Base-by-base conservation (phyloP, 139 green algal genomes). In the Chlorella sp. region DNA sequence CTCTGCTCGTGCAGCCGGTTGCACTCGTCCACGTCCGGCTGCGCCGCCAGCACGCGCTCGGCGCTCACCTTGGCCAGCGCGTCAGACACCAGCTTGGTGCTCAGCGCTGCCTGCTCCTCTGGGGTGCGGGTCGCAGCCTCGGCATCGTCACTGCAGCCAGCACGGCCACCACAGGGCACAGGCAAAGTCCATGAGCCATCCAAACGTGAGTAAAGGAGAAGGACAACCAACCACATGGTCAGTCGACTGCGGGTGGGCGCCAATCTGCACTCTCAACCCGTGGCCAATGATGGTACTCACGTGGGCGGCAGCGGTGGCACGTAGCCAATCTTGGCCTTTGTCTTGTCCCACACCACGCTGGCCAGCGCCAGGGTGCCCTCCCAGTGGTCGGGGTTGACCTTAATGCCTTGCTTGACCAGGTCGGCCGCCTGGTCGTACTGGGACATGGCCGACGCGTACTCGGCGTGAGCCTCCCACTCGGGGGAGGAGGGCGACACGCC, bases 361-460 rank as follows among this genome's bases (percentile, higher is more conserved):
- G 63, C 90, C 62, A 89, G 69, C 3, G 73, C 67, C 5, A 78
- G 71, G 24, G 79, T 30, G 1, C 74, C 87, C 74, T 93, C 88
- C 64, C 85, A 88, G 59, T 81, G 88, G 69, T 91, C 84, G 0
- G 80, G 32, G 67, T 91, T 65, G 20, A 69, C 74, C 42, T 55
- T 10, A 55, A 55, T n/a, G n/a, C n/a, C n/a, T n/a, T n/a, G n/a
- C 42, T 17, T 55, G 42, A 55, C 17, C 74, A 81, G 76, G 67
- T 73, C 77, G 61, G 81, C 70, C 27, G 70, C 71, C 71, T 74
- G 55, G 1, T 61, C 72, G 6, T 67, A 85, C 80, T 78, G 74
- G 5, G 69, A 61, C 30, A 55, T 10, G 42, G 42, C 42, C 10
- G 10, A 10, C 42, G 42, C 42, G 10, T 24, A 17, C 42, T 55